phyloP scores from a whole-genome alignment of 1,284 basidiomycete species.

The Stereum hirsutum region DNA sequence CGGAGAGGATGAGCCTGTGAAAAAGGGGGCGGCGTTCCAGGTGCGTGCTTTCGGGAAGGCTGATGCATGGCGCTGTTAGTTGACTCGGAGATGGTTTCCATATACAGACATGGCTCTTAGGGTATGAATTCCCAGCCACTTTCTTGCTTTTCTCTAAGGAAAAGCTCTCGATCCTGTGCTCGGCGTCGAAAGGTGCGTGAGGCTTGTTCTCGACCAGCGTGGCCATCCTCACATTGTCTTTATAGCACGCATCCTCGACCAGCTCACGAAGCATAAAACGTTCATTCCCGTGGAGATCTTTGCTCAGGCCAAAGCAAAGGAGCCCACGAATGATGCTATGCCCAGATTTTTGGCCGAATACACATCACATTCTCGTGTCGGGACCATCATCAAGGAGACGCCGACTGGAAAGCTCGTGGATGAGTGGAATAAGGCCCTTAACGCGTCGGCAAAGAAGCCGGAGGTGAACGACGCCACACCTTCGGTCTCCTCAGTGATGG shows the following conservation, averaged over 20 bases:
- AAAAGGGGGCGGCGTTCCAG: conserved; percentile 87
- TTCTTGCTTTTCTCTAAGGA: conserved; percentile 77
- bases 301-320: conserved; percentile 67
- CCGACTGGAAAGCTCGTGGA: conserved; percentile 72
- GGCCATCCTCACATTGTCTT: conserved; percentile 8
- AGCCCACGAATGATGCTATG: conserved; percentile 59
- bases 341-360: conserved; percentile 54
- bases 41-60: conserved; percentile 37
- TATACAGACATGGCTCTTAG: conserved; percentile 84
- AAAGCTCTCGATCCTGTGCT: conserved; percentile 77
- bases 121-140: conserved; percentile 95
- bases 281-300: conserved; percentile 57
- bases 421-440: conserved; percentile 68
- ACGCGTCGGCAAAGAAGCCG: conserved; percentile 45
- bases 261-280: conserved; percentile 48
- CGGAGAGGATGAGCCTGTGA: conserved; percentile 75
- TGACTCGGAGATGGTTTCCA: neutral
- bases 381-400: conserved; percentile 67
- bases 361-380: conserved; percentile 50
- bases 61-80: no score
- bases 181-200: conserved; percentile 75
- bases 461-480: conserved; percentile 74
- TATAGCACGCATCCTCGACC: conserved; percentile 67
- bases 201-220: neutral
- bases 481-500: conserved; percentile 73